Percentiles rank a stretch among this genome's conserved stretches.
These are phyloP conservation scores for Musa beccarii DNA, from an alignment of 176 grass and related monocot species.

Conservation along the genomic window DNA sequence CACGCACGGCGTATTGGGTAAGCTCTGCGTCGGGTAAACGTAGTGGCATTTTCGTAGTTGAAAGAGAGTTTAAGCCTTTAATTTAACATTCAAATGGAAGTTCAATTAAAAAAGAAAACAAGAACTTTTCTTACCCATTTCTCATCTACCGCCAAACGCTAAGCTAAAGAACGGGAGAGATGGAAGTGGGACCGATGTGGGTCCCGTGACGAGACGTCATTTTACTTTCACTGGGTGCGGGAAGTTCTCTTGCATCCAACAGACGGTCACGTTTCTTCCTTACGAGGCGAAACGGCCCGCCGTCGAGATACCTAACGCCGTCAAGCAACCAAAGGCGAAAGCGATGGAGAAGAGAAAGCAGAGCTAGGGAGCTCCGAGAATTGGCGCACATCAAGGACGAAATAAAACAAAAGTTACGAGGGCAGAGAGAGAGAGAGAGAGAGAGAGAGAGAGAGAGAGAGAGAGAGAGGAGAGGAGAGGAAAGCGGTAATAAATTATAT, in stretches of 20 bases:
- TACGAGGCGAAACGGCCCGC: background rate
- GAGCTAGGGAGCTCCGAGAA: background rate
- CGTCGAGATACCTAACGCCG: background rate
- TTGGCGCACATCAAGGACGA: background rate
- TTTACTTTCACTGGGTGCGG: no score
- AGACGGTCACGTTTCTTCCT: background rate
- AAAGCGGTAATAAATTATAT: background rate
- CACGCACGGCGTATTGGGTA: no score
- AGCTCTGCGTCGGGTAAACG: no score
- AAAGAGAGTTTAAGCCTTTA: no score
- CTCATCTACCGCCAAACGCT: accelerated
- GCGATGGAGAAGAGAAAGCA: background rate
- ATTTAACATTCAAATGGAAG: no score
- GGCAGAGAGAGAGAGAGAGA: background rate
- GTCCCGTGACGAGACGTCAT: no score
- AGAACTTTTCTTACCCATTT: no score
- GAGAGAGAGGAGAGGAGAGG: background rate
- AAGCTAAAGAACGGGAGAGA: no score
- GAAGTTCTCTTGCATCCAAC: no score
- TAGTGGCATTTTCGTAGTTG: no score
- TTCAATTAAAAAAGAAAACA: no score
- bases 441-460: background rate
- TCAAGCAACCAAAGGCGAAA: background rate
- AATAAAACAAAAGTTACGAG: background rate
- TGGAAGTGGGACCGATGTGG: no score